Base-by-base conservation (phyloP, 202 grass and related monocot genomes). In the Setaria italica region DNA sequence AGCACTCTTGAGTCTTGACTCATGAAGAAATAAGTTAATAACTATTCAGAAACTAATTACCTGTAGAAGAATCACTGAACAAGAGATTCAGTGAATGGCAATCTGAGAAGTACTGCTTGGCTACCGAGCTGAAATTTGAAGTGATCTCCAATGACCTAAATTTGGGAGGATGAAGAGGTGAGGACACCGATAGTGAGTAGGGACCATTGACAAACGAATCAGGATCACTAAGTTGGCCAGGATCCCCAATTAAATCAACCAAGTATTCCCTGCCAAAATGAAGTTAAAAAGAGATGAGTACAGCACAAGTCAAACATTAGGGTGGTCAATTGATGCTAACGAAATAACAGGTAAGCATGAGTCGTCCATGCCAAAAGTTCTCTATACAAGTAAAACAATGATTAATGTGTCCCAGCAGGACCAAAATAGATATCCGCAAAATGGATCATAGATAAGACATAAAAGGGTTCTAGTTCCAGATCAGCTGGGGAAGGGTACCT, bases 171-270 rank as follows among this genome's bases (percentile, higher is more conserved):
- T 74, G 96, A 43, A 99, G 87, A 89, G 96, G 93, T 65, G 96
- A 99, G 64, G 91, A 87, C 57, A 99, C 86, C 1, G 82, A 91
- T 60, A 99, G 78, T 4, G 91, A 95, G 77, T 90, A 86, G 29
- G 93, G 96, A 72, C 96, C 96, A 80, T 99, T 99, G 53, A 99
- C 72, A 45, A 92, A 87, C 17, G 96, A 99, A 90, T 99, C 90
- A 69, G 96, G 96, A 81, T 95, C 93, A 74, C 54, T 91, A 76
- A 99, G 74, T 67, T 92, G 89, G 70, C 91, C 96, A 70, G 93
- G 93, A 47, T 92, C 90, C 55, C 91, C 85, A 65, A 99, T 85
- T 75, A 99, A 85, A 91, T 99, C 90, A 77, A 96, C 88, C 81
- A 95, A 81, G 82, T 88, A 95, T 83, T 99, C 96, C 88, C 96